phyloP scores from a whole-genome alignment of 805 yeast species.

The Debaryomyces prosopidis region DNA sequence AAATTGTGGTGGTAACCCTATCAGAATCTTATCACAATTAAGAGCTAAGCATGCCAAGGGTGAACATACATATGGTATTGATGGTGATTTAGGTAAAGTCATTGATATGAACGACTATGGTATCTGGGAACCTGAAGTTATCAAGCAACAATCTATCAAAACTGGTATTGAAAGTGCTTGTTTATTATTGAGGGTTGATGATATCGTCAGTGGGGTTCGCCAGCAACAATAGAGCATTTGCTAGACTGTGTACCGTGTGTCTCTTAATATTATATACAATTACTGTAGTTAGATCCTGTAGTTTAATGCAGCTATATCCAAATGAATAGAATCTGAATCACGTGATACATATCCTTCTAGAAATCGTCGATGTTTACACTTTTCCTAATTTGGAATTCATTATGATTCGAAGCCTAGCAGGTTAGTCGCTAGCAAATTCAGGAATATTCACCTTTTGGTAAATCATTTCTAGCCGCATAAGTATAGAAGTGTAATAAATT shows the following conservation, averaged over 20 bases:
- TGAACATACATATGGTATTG: slow-evolving; percentile 80
- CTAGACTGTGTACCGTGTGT: neutral
- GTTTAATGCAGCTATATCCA: neutral
- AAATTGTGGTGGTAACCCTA: slow-evolving; percentile 97
- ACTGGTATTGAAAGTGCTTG: slow-evolving; percentile 99
- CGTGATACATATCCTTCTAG: too few relatives aligned
- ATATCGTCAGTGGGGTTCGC: slow-evolving; percentile 94
- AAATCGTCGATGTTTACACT: neutral
- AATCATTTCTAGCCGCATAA: slow-evolving; percentile 1
- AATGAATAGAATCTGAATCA: neutral
- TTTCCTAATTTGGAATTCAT: neutral
- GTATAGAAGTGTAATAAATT: neutral
- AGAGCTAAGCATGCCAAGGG: slow-evolving; percentile 98
- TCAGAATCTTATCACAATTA: slow-evolving; percentile 81
- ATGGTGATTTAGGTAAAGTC: slow-evolving; percentile 91
- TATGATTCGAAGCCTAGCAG: neutral
- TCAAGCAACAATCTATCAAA: slow-evolving; percentile 93
- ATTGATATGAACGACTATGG: slow-evolving; percentile 97
- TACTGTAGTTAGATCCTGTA: neutral
- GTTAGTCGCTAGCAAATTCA: neutral
- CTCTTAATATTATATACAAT: neutral
- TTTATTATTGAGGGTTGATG: slow-evolving; percentile 91
- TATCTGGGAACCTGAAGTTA: slow-evolving; percentile 98
- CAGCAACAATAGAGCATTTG: slow-evolving; percentile 26
- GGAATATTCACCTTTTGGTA: neutral